Evolutionary conservation across 1,284 basidiomycete species (phyloP).

Genomic region (Sporisorium reilianum): DNA sequence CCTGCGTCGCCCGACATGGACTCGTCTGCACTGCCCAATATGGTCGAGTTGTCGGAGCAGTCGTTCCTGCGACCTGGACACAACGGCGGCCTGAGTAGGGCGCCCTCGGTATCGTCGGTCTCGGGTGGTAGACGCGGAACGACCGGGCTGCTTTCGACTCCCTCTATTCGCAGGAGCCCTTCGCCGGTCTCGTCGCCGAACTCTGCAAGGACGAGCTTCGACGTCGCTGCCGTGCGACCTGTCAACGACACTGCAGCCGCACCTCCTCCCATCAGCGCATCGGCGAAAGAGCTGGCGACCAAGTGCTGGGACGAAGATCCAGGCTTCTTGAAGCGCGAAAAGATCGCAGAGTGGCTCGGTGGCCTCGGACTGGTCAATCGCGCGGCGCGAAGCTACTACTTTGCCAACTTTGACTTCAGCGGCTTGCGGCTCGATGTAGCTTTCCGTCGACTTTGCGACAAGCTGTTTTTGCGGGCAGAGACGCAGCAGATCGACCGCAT

Average conservation of each 20-base stretch:
- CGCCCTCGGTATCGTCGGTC: conserved; percentile 2
- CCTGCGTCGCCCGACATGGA: conserved; percentile 22
- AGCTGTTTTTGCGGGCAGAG: conserved; percentile 92
- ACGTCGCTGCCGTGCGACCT: conserved; percentile 7
- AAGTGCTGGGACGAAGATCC: conserved; percentile 90
- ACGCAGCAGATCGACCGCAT: conserved; percentile 98
- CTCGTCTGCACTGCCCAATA: conserved; percentile 22
- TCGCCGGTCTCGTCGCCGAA: conserved; percentile 25
- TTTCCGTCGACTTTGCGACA: conserved; percentile 88
- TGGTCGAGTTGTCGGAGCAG: conserved; percentile 18
- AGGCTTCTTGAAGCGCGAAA: conserved; percentile 83
- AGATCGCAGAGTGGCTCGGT: conserved; percentile 95
- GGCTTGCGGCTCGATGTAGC: conserved; percentile 85
- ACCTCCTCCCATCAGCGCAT: conserved; percentile 8
- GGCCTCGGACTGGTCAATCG: conserved; percentile 83
- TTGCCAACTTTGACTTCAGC: conserved; percentile 89
- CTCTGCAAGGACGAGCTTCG: conserved; percentile 39
- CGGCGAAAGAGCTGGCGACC: conserved; percentile 75
- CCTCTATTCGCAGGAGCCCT: conserved; percentile 16
- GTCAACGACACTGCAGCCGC: conserved; percentile 8
- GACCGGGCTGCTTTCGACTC: conserved; percentile 18
- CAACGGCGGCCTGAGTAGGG: conserved; percentile 23
- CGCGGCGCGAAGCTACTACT: conserved; percentile 81
- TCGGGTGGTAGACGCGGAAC: conserved; percentile 11
- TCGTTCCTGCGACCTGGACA: conserved; percentile 25